Evolutionary conservation across 2,329 filamentous ascomycete species (phyloP), one percentile per base, ranked within the genome.

Genomic region (Cryoendolithus antarcticus): DNA sequence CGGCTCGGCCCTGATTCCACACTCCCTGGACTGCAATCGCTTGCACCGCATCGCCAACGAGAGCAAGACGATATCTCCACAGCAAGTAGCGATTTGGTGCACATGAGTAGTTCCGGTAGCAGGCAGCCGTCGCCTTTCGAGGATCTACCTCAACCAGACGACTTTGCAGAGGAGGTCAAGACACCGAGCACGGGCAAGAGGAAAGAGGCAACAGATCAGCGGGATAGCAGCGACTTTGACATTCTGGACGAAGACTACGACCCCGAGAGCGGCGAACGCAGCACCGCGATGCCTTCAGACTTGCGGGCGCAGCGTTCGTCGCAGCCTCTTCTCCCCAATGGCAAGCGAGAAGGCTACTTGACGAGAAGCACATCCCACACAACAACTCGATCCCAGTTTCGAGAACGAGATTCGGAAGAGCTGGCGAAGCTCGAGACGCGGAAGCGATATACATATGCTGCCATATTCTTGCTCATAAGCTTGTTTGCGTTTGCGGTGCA

Each of bases 401-500:
- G 82, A 54, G 86, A 85, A 56, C 72, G 76, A 51, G 88, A 82
- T 55, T 83, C 85, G n/a, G 72, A 77, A 43, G 66, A 69, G 29
- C 69, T 74, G 49, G 72, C 76, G 11, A 72, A 73, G 47, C 63
- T 71, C 44, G 80, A 78, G 32, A 86, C 84, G 29, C 75, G 75
- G 56, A 81, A 76, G 57, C 86, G 86, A 62, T 96, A 98, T 63
- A 80, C 82, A 15, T 85, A 89, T 57, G 89, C 91, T 2, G 80
- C 74, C 37, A 74, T 86, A 49, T 95, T 95, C 62, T 71, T 98
- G 44, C 63, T 81, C 24, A 58, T 95, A 49, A 91, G 83, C 56
- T 69, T 98, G 55, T 66, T 93, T 43, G 82, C 83, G 56, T 98
- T 98, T 59, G 85, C 86, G 35, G 69, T 94, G 4, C 91, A 98